A percentile compares a stretch with the other conserved stretches of the same genome.
Evolutionary conservation across 2,329 filamentous ascomycete genomes (phyloP).

Genomic region (Apiospora arundinis): DNA sequence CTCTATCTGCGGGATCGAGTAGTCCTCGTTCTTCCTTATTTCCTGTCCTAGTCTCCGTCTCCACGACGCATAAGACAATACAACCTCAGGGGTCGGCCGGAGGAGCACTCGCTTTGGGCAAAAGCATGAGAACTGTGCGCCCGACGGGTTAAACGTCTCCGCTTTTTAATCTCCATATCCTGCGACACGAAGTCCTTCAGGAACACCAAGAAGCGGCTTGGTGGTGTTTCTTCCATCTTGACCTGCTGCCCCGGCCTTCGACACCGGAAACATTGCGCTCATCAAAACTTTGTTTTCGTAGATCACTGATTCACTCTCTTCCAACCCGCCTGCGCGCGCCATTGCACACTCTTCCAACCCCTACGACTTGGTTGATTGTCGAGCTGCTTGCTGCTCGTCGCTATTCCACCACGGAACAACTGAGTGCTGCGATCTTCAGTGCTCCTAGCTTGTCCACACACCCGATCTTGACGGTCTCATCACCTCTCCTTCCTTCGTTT

Average conservation of each 20-base stretch:
- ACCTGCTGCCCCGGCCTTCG: constrained; percentile 13
- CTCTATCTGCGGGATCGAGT: constrained; percentile 10
- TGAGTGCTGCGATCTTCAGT: neutral
- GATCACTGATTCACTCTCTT: constrained; percentile 32
- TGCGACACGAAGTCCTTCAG: constrained; percentile 27
- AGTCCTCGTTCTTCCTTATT: neutral
- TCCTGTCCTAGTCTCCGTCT: neutral
- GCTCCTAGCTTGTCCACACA: neutral
- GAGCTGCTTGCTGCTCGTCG: constrained; percentile 14
- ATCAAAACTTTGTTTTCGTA: constrained; percentile 35
- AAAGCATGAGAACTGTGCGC: constrained; percentile 19
- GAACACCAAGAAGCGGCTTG: constrained; percentile 22
- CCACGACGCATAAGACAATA: constrained; percentile 15
- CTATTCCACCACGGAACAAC: neutral
- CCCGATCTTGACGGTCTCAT: constrained; percentile 6
- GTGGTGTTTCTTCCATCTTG: constrained; percentile 20
- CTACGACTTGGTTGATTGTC: neutral
- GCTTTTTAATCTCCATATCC: constrained; percentile 26
- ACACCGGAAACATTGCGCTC: constrained; percentile 26
- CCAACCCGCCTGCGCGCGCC: constrained; percentile 12
- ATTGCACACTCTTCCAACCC: neutral
- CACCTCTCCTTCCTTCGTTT: constrained; percentile 2
- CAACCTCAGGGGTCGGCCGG: constrained; percentile 15
- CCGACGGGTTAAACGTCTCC: constrained; percentile 20
- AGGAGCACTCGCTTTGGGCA: constrained; percentile 24